A percentile compares a stretch with the other conserved stretches of the same genome.
These are phyloP conservation scores for Alternaria brassicicola DNA, from an alignment of 2,329 filamentous ascomycete species.

Conservation along the genomic window DNA sequence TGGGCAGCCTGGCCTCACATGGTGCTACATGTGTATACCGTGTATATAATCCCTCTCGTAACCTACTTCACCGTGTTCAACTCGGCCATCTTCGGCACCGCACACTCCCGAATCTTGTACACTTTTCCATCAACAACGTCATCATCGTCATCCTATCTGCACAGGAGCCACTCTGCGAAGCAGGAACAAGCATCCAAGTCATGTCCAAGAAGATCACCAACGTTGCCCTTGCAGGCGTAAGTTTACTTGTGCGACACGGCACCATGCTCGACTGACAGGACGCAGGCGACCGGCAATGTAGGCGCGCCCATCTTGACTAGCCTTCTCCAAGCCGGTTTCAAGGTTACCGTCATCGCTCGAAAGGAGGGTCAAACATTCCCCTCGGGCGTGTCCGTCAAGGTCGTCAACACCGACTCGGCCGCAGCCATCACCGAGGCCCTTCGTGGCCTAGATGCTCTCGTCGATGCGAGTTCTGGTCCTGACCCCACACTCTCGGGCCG, in stretches of 20 bases:
- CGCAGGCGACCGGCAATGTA: background rate
- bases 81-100: too few relatives aligned
- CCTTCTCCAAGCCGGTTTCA: background rate
- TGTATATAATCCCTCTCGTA: background rate
- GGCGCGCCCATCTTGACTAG: background rate
- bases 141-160: too few relatives aligned
- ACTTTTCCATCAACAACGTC: too few relatives aligned
- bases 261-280: background rate
- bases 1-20: constrained; percentile 31
- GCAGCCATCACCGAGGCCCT: background rate
- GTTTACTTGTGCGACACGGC: background rate
- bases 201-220: background rate
- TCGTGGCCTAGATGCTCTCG: constrained; percentile 56
- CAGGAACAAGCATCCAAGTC: background rate
- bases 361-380: background rate
- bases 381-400: background rate
- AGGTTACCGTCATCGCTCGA: background rate
- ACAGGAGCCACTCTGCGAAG: too few relatives aligned
- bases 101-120: too few relatives aligned
- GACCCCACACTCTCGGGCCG: constrained; percentile 50
- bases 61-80: background rate
- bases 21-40: background rate
- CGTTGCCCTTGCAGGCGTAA: background rate
- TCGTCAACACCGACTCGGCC: background rate
- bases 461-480: constrained; percentile 52